These are phyloP conservation scores for Apiospora arundinis DNA, from an alignment of 2,329 filamentous ascomycete genomes.

Conservation along the genomic window DNA sequence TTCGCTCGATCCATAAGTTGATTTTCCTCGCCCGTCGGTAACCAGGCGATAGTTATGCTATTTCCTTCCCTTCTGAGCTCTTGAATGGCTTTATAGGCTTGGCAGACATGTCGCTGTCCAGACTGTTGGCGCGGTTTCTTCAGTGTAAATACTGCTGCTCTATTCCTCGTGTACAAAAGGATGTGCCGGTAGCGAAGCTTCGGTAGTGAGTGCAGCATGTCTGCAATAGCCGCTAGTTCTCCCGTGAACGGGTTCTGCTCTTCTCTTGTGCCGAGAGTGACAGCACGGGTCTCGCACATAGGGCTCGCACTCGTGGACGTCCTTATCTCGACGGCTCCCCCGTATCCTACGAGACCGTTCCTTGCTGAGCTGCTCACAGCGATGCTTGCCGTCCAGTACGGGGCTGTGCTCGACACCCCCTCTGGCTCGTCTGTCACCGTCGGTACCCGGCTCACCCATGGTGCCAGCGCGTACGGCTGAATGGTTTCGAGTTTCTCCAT, in stretches of 20 bases:
- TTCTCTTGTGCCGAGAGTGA: no score
- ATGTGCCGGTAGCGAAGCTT: no score
- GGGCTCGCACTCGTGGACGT: no score
- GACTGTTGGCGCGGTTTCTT: no score
- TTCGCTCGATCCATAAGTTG: constrained; percentile 9
- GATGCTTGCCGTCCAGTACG: constrained; percentile 12
- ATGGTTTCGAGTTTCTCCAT: constrained; percentile 25
- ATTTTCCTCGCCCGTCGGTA: constrained; percentile 21
- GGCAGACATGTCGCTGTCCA: no score
- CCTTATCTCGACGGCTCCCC: constrained; percentile 16
- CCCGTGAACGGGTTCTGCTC: no score
- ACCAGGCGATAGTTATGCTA: constrained; percentile 18
- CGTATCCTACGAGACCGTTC: constrained; percentile 17
- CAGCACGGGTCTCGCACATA: no score
- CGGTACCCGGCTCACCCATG: neutral
- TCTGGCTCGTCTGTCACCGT: neutral
- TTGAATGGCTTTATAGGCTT: constrained; percentile 11
- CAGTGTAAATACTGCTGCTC: no score
- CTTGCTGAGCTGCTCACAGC: constrained; percentile 16
- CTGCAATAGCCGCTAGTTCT: no score
- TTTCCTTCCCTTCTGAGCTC: constrained; percentile 20
- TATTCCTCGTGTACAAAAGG: no score
- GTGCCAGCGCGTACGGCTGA: constrained; percentile 22
- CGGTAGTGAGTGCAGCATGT: no score
- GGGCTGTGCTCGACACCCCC: neutral